phyloP scores from a whole-genome alignment of 2,329 filamentous ascomycete genomes.

The Penicillium sp. region DNA sequence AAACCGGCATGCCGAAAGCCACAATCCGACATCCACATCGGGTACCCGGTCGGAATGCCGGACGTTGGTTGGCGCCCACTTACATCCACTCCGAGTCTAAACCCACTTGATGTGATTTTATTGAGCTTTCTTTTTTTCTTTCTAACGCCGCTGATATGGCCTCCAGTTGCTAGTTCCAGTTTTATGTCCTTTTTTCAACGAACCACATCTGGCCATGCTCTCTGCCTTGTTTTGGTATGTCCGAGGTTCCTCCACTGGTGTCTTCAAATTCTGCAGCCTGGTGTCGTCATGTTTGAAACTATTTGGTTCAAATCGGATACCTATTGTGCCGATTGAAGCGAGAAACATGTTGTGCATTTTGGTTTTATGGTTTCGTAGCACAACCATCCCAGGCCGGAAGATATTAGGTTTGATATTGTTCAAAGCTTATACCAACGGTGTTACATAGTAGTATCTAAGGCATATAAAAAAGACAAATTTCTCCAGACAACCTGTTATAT shows the following conservation, averaged over 20 bases:
- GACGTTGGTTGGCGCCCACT: neutral
- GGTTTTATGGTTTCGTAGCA: neutral
- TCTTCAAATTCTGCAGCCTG: neutral
- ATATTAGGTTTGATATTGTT: neutral
- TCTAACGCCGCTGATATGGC: neutral
- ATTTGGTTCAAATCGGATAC: neutral
- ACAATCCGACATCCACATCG: neutral
- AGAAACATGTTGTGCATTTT: neutral
- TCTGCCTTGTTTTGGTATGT: neutral
- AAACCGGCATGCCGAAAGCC: slow-evolving; percentile 2
- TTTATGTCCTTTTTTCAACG: neutral
- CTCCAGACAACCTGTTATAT: neutral
- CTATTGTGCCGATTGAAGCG: neutral
- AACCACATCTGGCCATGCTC: neutral
- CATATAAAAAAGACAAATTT: neutral
- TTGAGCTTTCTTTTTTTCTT: neutral
- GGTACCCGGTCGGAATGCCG: slow-evolving; percentile 1
- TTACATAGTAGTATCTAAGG: neutral
- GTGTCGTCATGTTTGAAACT: neutral
- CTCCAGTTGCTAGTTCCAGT: neutral
- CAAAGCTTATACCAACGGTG: neutral
- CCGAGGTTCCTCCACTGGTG: neutral
- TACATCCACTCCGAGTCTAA: neutral
- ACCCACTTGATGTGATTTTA: neutral
- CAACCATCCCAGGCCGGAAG: neutral